Conservation (phyloP, 768 basidiomycete species). For the Cubamyces lactineus region DNA sequence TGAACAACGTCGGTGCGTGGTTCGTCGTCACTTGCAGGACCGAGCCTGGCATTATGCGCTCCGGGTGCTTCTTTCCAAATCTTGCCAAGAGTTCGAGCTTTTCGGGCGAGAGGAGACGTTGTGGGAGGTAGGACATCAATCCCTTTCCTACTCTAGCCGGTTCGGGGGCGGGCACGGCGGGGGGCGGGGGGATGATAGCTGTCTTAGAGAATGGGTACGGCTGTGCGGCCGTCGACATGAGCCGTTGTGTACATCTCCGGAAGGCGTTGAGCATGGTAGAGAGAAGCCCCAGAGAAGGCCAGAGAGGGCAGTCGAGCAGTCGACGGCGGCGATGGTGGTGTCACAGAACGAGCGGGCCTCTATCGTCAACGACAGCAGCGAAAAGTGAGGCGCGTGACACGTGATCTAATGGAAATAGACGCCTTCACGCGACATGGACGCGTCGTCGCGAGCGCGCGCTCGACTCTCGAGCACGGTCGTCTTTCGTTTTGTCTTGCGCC, state of each 20-base stretch:
- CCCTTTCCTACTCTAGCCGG: constrained; percentile 70
- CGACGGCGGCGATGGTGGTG: neutral
- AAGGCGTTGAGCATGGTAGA: constrained; percentile 42
- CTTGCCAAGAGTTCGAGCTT: constrained; percentile 73
- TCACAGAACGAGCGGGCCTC: neutral
- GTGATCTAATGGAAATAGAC: neutral
- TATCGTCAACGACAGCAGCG: constrained; percentile 1
- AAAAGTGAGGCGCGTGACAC: constrained; percentile 20
- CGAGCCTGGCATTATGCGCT: constrained; percentile 80
- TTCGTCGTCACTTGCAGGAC: constrained; percentile 79
- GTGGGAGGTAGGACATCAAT: constrained; percentile 73
- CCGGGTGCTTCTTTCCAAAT: constrained; percentile 72
- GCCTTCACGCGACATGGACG: constrained; percentile 5
- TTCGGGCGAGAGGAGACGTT: constrained; percentile 64
- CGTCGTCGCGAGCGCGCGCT: neutral
- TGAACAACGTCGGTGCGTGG: constrained; percentile 81
- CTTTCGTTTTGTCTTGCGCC: neutral
- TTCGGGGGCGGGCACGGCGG: constrained; percentile 45
- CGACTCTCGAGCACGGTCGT: neutral
- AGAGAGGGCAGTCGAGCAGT: neutral
- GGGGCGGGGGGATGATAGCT: constrained; percentile 53
- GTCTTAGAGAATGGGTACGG: constrained; percentile 77
- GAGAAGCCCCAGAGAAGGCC: neutral
- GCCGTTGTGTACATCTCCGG: constrained; percentile 41
- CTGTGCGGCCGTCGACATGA: constrained; percentile 47